Conservation (phyloP, 352 stramenopile species). For the Pythium graminicola region DNA sequence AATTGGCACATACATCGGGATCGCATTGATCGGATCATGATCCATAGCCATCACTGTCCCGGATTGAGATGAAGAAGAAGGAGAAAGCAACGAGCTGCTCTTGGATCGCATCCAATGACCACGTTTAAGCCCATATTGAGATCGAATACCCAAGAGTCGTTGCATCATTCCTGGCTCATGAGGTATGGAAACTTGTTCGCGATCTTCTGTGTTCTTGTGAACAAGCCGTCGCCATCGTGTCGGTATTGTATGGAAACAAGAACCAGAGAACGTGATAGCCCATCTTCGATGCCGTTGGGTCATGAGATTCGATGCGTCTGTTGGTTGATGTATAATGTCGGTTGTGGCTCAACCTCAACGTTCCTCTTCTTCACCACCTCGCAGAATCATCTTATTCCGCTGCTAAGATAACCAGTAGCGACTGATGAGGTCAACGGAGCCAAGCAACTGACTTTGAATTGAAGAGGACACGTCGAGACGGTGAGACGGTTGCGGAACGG, state of each 20-base stretch:
- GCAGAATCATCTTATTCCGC: constrained; percentile 14
- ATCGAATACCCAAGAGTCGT: too few relatives aligned
- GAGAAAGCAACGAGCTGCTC: not conserved
- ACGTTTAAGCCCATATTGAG: too few relatives aligned
- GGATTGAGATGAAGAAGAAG: constrained; percentile 4
- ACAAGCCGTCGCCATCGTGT: not conserved
- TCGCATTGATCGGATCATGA: constrained; percentile 11
- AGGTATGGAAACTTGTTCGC: too few relatives aligned
- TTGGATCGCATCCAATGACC: constrained; percentile 8
- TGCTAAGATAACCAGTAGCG: constrained; percentile 1
- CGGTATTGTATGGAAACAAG: not conserved
- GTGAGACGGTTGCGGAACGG: not conserved
- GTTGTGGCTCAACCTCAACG: constrained; percentile 9
- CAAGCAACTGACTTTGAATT: not conserved
- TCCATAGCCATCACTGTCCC: constrained; percentile 7
- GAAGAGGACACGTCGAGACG: constrained; percentile 7
- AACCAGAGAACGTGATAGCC: not conserved
- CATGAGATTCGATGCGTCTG: too few relatives aligned
- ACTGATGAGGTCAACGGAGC: not conserved
- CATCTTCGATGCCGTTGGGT: constrained; percentile 14
- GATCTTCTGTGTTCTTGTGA: not conserved
- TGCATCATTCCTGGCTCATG: too few relatives aligned
- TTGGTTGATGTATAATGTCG: too few relatives aligned
- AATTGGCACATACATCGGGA: constrained; percentile 8
- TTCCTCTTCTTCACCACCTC: not conserved